These are phyloP conservation scores for Austroboletus festivus DNA, from an alignment of 768 basidiomycete genomes.

Conservation along the genomic window DNA sequence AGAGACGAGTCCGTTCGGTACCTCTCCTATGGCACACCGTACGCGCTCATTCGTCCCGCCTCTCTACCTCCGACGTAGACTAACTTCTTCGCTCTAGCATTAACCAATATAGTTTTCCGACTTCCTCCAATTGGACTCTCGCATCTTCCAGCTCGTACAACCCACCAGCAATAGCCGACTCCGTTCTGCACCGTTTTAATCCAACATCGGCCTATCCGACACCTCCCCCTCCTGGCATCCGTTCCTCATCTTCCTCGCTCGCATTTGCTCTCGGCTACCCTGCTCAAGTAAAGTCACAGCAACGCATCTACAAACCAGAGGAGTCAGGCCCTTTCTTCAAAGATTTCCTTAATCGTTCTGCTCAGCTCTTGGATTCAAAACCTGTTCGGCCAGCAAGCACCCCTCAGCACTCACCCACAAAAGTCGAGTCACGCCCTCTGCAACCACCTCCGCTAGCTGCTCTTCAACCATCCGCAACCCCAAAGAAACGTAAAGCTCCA, in stretches of 20 bases:
- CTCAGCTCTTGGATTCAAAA: slow-evolving; percentile 43
- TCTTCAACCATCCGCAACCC: slow-evolving; percentile 41
- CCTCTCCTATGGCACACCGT: slow-evolving; percentile 53
- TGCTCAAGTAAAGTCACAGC: slow-evolving; percentile 24
- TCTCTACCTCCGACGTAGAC: neutral
- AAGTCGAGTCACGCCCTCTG: slow-evolving; percentile 13
- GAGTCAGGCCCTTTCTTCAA: slow-evolving; percentile 68
- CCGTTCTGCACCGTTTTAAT: slow-evolving; percentile 58
- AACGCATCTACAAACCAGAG: slow-evolving; percentile 43
- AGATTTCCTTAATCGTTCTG: slow-evolving; percentile 47
- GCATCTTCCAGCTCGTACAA: slow-evolving; percentile 48
- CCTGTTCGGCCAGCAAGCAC: slow-evolving; percentile 13
- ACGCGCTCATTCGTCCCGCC: slow-evolving; percentile 22
- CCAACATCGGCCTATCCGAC: slow-evolving; percentile 71
- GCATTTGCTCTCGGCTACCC: slow-evolving; percentile 66
- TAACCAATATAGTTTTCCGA: slow-evolving; percentile 28
- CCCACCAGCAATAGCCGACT: slow-evolving; percentile 57
- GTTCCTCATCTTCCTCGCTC: slow-evolving; percentile 68
- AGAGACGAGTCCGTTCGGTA: slow-evolving; percentile 60
- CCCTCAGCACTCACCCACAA: slow-evolving; percentile 17
- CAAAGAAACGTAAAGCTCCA: slow-evolving; percentile 67
- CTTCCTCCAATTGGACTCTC: slow-evolving; percentile 41
- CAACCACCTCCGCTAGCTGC: slow-evolving; percentile 6
- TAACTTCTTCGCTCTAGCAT: slow-evolving; percentile 17
- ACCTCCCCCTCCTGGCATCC: slow-evolving; percentile 61